These are phyloP conservation scores for Mycena latifolia DNA, from an alignment of 768 basidiomycete genomes.

Conservation along the genomic window DNA sequence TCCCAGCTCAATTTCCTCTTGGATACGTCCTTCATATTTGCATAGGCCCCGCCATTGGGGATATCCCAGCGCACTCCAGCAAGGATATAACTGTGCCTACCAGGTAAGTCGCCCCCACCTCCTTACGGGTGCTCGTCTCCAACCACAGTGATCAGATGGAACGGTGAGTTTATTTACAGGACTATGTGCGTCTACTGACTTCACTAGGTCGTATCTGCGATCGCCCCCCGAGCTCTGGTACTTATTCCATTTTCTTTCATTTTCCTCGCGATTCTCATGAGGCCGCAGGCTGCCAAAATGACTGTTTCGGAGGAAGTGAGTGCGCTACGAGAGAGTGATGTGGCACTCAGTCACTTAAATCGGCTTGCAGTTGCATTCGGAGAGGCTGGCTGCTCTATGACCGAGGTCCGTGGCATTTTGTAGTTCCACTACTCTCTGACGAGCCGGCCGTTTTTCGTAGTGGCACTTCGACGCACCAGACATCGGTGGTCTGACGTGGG, in stretches of 20 bases:
- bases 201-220: slow-evolving; percentile 31
- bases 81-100: slow-evolving; percentile 10
- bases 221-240: slow-evolving; percentile 18
- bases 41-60: slow-evolving; percentile 11
- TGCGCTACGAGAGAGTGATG: too few relatives aligned
- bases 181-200: too few relatives aligned
- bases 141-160: slow-evolving; percentile 22
- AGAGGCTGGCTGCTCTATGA: slow-evolving; percentile 14
- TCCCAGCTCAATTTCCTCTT: too few relatives aligned
- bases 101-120: neutral
- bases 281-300: slow-evolving; percentile 3
- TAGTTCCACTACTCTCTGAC: too few relatives aligned
- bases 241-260: too few relatives aligned
- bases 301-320: slow-evolving; percentile 22
- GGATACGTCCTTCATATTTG: too few relatives aligned
- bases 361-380: slow-evolving; percentile 19
- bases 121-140: too few relatives aligned
- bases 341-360: too few relatives aligned
- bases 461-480: too few relatives aligned
- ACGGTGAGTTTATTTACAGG: too few relatives aligned
- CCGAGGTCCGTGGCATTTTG: neutral
- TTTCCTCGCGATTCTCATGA: neutral
- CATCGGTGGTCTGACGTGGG: too few relatives aligned
- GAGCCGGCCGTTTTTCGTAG: too few relatives aligned
- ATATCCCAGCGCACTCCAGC: slow-evolving; percentile 2